Percentiles rank a stretch among this genome's conserved stretches.
Conservation (phyloP, 768 basidiomycete genomes). For the Auricularia sp. region DNA sequence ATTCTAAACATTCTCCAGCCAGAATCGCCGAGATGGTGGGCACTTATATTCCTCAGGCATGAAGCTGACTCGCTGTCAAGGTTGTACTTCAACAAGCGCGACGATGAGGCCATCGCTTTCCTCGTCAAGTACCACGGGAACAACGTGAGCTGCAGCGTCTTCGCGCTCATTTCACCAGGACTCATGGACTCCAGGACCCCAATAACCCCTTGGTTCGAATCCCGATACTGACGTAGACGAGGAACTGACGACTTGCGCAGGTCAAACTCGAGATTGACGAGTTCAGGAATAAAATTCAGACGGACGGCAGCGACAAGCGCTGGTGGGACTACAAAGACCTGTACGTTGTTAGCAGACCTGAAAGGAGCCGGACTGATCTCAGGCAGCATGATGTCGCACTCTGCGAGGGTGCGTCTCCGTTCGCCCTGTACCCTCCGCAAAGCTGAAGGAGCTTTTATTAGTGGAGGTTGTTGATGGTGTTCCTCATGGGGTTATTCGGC, state of each 20-base stretch:
- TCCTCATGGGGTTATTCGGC: slow-evolving; percentile 17
- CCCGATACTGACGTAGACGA: not conserved
- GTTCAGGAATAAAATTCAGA: slow-evolving; percentile 21
- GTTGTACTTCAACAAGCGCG: slow-evolving; percentile 12
- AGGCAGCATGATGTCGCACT: slow-evolving; percentile 11
- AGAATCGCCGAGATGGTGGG: not conserved
- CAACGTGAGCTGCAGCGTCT: slow-evolving; percentile 3
- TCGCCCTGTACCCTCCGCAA: not conserved
- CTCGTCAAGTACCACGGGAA: slow-evolving; percentile 21
- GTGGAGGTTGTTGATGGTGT: slow-evolving; percentile 9
- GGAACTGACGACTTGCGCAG: not conserved
- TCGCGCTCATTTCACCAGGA: not conserved
- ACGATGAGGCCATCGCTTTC: slow-evolving; percentile 21
- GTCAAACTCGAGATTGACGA: slow-evolving; percentile 19
- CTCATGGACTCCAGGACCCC: slow-evolving; percentile 5
- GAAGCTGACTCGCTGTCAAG: not conserved
- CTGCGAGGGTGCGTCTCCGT: slow-evolving; percentile 13
- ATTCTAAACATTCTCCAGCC: not conserved
- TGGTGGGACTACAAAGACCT: slow-evolving; percentile 23
- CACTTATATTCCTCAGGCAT: no score
- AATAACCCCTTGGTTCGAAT: slow-evolving; percentile 17
- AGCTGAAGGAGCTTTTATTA: not conserved
- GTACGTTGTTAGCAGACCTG: slow-evolving; percentile 8
- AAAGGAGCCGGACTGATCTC: no score
- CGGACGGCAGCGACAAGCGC: slow-evolving; percentile 24